Percentiles rank a stretch among this genome's conserved stretches.
These are phyloP conservation scores for Penicillium dipodomyicola DNA, from an alignment of 495 filamentous ascomycete genomes.

Conservation along the genomic window DNA sequence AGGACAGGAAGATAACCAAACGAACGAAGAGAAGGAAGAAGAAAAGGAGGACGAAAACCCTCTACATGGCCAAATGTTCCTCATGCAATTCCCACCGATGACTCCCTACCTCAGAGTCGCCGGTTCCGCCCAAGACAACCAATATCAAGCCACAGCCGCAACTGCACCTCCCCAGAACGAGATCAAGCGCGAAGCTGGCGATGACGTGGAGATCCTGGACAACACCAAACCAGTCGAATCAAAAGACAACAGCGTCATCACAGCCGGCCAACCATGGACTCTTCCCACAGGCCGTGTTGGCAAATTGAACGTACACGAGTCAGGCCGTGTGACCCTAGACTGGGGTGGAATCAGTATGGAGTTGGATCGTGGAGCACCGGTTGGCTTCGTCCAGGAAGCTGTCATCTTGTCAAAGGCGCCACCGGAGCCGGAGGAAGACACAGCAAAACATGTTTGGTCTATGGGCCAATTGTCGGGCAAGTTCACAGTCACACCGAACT, in stretches of 20 bases:
- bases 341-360: conserved; percentile 53
- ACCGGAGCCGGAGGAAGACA: conserved; percentile 25
- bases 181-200: conserved; percentile 40
- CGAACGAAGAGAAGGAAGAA: conserved; percentile 27
- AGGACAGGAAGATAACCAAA: conserved; percentile 15
- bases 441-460: conserved; percentile 43
- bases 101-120: conserved; percentile 48
- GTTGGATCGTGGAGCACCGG: conserved; percentile 41
- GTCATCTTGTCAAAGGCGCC: conserved; percentile 36
- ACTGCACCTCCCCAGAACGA: conserved; percentile 12
- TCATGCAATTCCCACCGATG: conserved; percentile 57
- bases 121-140: conserved; percentile 17
- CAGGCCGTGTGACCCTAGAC: conserved; percentile 46
- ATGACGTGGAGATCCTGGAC: conserved; percentile 33
- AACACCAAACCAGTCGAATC: conserved; percentile 13
- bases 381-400: conserved; percentile 48
- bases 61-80: conserved; percentile 45
- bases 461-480: conserved; percentile 52
- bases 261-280: conserved; percentile 35
- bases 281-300: conserved; percentile 57
- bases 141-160: conserved; percentile 8
- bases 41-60: conserved; percentile 32
- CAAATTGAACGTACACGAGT: conserved; percentile 54
- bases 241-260: conserved; percentile 32
- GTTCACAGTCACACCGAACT: conserved; percentile 50